Percentiles rank a stretch among this genome's conserved stretches.
Conservation (phyloP, 768 basidiomycete genomes). For the Mycena kentingensis region DNA sequence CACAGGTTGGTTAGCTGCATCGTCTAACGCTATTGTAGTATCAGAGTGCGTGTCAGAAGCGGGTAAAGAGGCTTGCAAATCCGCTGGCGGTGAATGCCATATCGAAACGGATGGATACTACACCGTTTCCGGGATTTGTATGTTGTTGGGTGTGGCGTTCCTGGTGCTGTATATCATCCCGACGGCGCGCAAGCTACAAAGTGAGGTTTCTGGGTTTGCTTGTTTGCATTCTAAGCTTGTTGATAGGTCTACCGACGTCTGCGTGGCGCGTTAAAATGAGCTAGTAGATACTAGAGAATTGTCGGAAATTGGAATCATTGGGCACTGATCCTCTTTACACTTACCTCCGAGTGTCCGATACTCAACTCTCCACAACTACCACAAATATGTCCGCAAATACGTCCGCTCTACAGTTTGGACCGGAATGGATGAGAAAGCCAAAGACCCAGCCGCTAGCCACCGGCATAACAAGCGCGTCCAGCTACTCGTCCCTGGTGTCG, state of each 20-base stretch:
- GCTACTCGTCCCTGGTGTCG: slow-evolving; percentile 72
- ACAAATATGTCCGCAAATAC: slow-evolving; percentile 46
- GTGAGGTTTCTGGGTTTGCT: slow-evolving; percentile 47
- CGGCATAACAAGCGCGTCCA: slow-evolving; percentile 54
- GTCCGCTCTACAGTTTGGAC: slow-evolving; percentile 82
- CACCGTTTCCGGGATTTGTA: slow-evolving; percentile 76
- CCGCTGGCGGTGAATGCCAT: slow-evolving; percentile 76
- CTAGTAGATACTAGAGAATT: slow-evolving; percentile 4
- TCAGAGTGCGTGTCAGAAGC: slow-evolving; percentile 91
- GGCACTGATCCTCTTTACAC: no score
- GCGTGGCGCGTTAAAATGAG: slow-evolving; percentile 69
- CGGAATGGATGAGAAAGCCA: slow-evolving; percentile 91
- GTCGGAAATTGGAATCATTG: background rate
- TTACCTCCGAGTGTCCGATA: background rate
- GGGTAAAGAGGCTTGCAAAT: slow-evolving; percentile 77
- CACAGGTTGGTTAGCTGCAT: background rate
- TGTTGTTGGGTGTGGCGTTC: slow-evolving; percentile 72
- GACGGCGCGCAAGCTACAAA: slow-evolving; percentile 82
- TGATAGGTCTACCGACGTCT: slow-evolving; percentile 63
- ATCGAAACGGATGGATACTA: slow-evolving; percentile 93
- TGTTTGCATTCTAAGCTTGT: slow-evolving; percentile 10
- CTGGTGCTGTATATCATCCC: slow-evolving; percentile 80
- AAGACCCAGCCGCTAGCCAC: slow-evolving; percentile 55
- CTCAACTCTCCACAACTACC: no score
- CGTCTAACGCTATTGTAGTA: slow-evolving; percentile 43